Base-by-base conservation (phyloP, 2,329 filamentous ascomycete genomes). In the Thielaviopsis euricoi region DNA sequence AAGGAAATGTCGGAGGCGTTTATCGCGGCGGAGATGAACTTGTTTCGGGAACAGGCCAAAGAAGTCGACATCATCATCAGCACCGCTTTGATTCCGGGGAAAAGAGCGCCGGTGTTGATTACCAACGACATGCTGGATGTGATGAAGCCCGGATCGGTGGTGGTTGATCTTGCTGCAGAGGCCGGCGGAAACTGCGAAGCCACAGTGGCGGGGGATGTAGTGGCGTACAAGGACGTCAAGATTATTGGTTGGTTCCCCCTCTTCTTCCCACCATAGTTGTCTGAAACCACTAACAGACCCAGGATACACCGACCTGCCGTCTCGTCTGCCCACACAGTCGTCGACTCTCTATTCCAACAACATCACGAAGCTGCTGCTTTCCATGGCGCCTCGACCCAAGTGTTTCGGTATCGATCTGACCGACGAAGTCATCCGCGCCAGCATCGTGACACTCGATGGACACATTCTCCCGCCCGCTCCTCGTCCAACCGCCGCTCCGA, bases 1-100 rank as follows among this genome's bases (percentile, higher is more conserved):
- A 95, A 95, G 66, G 87, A 90, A 66, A 95, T 95, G 89, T 93
- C 87, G 57, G 89, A 91, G 66, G 89, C 91, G 63, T 95, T 95
- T 66, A 89, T 93, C 67, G 87, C 89, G 61, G 89, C 89, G 6
- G 88, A 95, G 69, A 94, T 94, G 88, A 90, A 87, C 68, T 76
- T 95, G 0, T 95, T 95, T 71, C 82, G 87, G 67, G 86, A 93
- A 64, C 89, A 95, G 68, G 87, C 86, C 61, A 79, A 81, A 60
- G 89, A 95, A 46, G 88, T 95, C 55, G 89, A 95, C 69, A 95
- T 95, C 62, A 86, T 95, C 61, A 86, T 95, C 67, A 95, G 89
- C 1, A 95, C 89, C 1, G 89, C 89, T n/a, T 71, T 95, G 64
- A 95, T 95, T 61, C 89, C 89, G 0, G 89, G 89, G 58, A 85